Base-by-base conservation (phyloP, 768 basidiomycete genomes). In the Termitomyces sp. region DNA sequence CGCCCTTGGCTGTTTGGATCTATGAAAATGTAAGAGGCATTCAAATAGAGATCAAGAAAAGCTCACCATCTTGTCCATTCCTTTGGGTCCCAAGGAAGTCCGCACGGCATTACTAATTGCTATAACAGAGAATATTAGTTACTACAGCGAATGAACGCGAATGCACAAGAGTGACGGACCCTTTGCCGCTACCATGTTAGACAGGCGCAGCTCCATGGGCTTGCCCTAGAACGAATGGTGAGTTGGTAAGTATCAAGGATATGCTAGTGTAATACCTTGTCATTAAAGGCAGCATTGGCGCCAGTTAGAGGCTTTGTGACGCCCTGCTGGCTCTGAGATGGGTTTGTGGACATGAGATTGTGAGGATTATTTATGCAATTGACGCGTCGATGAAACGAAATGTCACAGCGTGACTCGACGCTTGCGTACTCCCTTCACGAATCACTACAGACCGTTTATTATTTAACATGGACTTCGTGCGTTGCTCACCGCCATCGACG, bases 61-160 rank as follows among this genome's bases (percentile, higher is more conserved):
- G 61, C 77, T 57, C 66, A 91, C 96, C 96, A 98, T 98, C 80
- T 98, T 98, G 77, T 98, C 96, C 96, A 99, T 99, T 60, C 96
- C 96, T 72, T 90, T 86, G 46, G 96, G 96, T 14, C 96, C 96
- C 64, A 99, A 75, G 42, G 95, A 98, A 44, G 96, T 98, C 65
- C 96, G 82, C 42, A 99, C 95, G 52, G 94, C 96, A 79, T 97
- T 95, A 65, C 94, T 94, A 68, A 99, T 97, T 29, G 96, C 95
- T 97, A 62, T 19, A 57, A 29, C 59, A 40, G 59, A 56, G 46
- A 51, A 54, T 34, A 19, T 34, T 11, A 17, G 14, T 29, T 27
- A 56, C 17, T 42, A 12, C 4, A 44, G 19, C 14, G 5, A 25
- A 53, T 6, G 14, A 40, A 12, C 34, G 23, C 5, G 38, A 44